These are phyloP conservation scores for Massarina eburnea DNA, from an alignment of 2,329 filamentous ascomycete genomes.

Conservation along the genomic window DNA sequence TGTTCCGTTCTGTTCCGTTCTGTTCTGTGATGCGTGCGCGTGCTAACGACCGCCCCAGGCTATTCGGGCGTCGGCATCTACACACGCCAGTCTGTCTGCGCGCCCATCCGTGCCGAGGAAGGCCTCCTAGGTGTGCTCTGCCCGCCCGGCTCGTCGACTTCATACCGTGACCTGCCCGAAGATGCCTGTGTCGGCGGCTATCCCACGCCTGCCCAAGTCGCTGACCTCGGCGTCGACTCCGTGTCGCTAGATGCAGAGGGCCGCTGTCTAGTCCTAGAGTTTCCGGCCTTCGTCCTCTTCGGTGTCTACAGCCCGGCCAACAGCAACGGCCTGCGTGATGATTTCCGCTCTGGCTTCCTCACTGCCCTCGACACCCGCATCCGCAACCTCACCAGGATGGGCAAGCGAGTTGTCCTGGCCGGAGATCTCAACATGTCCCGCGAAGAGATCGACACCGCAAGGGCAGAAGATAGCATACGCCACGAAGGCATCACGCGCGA, in stretches of 20 bases:
- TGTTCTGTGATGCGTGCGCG: too few relatives aligned
- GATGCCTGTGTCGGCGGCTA: constrained; percentile 87
- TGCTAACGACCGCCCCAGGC: constrained; percentile 55
- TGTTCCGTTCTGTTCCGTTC: too few relatives aligned
- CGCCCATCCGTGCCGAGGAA: constrained; percentile 88
- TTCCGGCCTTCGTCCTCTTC: constrained; percentile 90
- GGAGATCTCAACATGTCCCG: constrained; percentile 85
- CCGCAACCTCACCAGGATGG: constrained; percentile 76
- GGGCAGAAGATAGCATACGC: constrained; percentile 68
- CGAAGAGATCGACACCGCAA: constrained; percentile 73
- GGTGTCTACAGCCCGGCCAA: constrained; percentile 92
- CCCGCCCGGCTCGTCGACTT: constrained; percentile 68
- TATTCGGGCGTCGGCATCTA: constrained; percentile 97
- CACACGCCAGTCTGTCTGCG: constrained; percentile 81
- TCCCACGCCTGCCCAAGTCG: constrained; percentile 68
- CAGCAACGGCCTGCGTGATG: constrained; percentile 78
- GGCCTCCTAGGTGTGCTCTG: constrained; percentile 83
- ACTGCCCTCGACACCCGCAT: constrained; percentile 79
- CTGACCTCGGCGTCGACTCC: constrained; percentile 63
- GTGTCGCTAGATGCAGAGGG: constrained; percentile 83
- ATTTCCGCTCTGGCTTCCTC: constrained; percentile 80
- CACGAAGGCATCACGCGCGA: constrained; percentile 69
- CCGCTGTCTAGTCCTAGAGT: constrained; percentile 86
- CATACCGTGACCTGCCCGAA: constrained; percentile 73
- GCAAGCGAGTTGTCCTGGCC: constrained; percentile 81